These are phyloP conservation scores for Aspergillus neoniger DNA, from an alignment of 2,329 filamentous ascomycete genomes.

Conservation along the genomic window DNA sequence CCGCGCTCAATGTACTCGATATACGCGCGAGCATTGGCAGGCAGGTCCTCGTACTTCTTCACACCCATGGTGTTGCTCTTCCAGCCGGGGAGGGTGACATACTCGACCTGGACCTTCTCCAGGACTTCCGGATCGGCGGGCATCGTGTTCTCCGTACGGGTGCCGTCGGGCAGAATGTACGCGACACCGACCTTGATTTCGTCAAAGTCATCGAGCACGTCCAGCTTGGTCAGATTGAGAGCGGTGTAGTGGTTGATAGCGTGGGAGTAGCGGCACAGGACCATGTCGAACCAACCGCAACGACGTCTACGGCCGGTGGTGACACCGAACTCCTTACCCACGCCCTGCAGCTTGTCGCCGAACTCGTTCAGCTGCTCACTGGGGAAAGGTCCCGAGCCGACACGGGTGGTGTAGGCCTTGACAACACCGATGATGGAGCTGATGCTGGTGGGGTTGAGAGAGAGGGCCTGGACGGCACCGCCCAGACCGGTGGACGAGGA, in stretches of 20 bases:
- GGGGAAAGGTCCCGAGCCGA: slow-evolving; percentile 63
- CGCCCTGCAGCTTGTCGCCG: slow-evolving; percentile 58
- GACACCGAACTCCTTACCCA: slow-evolving; percentile 59
- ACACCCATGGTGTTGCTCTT: slow-evolving; percentile 60
- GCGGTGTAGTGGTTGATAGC: slow-evolving; percentile 55
- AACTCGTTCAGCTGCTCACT: slow-evolving; percentile 60
- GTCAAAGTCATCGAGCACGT: slow-evolving; percentile 64
- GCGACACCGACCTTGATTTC: slow-evolving; percentile 63
- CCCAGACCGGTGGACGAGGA: slow-evolving; percentile 52
- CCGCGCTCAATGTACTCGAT: slow-evolving; percentile 62
- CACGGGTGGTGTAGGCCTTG: slow-evolving; percentile 66
- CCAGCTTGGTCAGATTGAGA: slow-evolving; percentile 66
- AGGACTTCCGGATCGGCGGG: slow-evolving; percentile 58
- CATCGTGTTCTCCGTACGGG: slow-evolving; percentile 55
- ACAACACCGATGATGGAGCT: slow-evolving; percentile 63
- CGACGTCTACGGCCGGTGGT: slow-evolving; percentile 63
- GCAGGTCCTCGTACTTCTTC: slow-evolving; percentile 59
- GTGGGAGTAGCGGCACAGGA: slow-evolving; percentile 64
- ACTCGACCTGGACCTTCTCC: slow-evolving; percentile 57
- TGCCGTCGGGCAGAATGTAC: slow-evolving; percentile 56
- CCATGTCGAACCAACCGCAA: slow-evolving; percentile 67
- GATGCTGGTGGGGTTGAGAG: slow-evolving; percentile 59
- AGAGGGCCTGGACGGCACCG: slow-evolving; percentile 59
- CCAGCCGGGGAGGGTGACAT: slow-evolving; percentile 64
- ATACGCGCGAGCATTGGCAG: slow-evolving; percentile 60